Evolutionary conservation across 1,284 basidiomycete genomes (phyloP).

Genomic region (Papiliotrema flavescens): DNA sequence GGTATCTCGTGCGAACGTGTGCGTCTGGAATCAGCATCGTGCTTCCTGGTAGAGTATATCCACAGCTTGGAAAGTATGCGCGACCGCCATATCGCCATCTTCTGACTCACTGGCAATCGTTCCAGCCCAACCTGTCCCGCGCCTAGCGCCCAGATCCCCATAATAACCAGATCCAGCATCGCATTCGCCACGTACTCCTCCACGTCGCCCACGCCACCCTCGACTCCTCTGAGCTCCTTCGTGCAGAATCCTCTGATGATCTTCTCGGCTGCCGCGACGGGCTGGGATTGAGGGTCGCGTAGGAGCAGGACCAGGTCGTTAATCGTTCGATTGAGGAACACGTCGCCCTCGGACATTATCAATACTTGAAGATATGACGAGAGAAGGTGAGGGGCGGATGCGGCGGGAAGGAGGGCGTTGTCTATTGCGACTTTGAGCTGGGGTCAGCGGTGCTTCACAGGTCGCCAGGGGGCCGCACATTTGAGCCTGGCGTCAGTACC

Average conservation of each 20-base stretch:
- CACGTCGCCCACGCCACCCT: constrained; percentile 36
- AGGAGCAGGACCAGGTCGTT: constrained; percentile 43
- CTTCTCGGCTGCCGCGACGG: constrained; percentile 38
- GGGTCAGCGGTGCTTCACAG: neutral
- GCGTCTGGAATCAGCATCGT: constrained; percentile 29
- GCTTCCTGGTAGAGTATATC: neutral
- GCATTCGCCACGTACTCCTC: constrained; percentile 49
- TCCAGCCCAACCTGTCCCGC: constrained; percentile 33
- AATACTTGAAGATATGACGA: constrained; percentile 49
- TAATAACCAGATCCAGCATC: constrained; percentile 45
- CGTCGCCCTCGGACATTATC: constrained; percentile 50
- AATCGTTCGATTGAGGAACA: constrained; percentile 39
- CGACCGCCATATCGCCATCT: neutral
- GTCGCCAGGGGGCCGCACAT: constrained; percentile 24
- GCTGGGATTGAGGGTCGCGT: constrained; percentile 21
- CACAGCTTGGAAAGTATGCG: too few species aligned
- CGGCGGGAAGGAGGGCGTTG: constrained; percentile 41
- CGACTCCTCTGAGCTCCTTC: constrained; percentile 42
- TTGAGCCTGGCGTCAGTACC: constrained; percentile 26
- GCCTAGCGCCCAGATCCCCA: constrained; percentile 42
- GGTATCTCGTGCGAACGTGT: constrained; percentile 48
- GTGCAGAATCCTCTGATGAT: constrained; percentile 45
- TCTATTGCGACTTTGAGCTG: constrained; percentile 50
- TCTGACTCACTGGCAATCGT: constrained; percentile 42
- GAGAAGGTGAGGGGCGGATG: constrained; percentile 35